These are phyloP conservation scores for Lactifluus piperatus DNA, from an alignment of 768 basidiomycete species.

Conservation along the genomic window DNA sequence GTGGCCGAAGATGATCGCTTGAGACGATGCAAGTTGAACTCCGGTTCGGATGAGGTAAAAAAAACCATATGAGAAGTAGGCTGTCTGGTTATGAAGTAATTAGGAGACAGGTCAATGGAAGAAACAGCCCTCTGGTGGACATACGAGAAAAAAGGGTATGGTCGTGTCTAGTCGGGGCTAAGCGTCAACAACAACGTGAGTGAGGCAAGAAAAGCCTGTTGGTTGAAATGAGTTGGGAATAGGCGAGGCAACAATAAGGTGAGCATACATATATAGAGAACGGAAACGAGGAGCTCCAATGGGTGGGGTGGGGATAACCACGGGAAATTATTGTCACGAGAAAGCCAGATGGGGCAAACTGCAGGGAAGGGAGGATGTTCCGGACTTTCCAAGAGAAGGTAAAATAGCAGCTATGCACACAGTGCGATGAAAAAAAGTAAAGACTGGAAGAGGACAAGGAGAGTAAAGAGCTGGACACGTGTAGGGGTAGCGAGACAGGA, in stretches of 20 bases:
- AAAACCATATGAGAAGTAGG: slow-evolving; percentile 14
- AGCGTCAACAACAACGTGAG: slow-evolving; percentile 17
- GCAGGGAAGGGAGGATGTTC: neutral
- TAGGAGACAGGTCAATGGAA: neutral
- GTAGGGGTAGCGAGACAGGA: neutral
- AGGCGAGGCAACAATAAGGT: neutral
- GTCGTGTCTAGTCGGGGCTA: slow-evolving; percentile 10
- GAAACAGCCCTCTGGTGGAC: neutral
- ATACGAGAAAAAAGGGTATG: neutral
- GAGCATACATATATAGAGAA: neutral
- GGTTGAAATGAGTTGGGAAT: neutral
- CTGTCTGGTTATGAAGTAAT: neutral
- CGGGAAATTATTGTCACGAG: neutral
- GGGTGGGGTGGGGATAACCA: neutral
- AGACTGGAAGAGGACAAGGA: slow-evolving; percentile 7
- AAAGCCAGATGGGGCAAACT: neutral
- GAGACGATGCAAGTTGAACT: slow-evolving; percentile 15
- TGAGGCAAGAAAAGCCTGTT: slow-evolving; percentile 7
- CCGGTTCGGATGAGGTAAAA: slow-evolving; percentile 14
- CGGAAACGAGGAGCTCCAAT: neutral
- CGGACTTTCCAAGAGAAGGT: neutral
- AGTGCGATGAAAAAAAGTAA: slow-evolving; percentile 11
- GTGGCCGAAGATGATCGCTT: slow-evolving; percentile 15
- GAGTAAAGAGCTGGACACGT: slow-evolving; percentile 6
- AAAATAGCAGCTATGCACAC: slow-evolving; percentile 4